A percentile compares a stretch with the other conserved stretches of the same genome.
These are phyloP conservation scores for Candida maltosa DNA, from an alignment of 805 yeast genomes.

Conservation along the genomic window DNA sequence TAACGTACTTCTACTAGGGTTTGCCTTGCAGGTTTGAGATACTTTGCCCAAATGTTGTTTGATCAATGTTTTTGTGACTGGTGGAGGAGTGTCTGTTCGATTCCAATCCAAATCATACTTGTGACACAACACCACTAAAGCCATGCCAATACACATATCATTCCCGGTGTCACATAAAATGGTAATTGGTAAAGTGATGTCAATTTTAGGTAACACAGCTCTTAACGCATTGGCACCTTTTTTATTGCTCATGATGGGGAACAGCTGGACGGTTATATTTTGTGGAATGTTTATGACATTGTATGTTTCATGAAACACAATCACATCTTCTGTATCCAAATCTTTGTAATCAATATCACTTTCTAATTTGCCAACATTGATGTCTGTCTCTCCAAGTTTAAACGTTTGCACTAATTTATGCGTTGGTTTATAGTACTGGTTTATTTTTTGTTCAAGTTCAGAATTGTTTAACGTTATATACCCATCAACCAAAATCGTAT, in stretches of 20 bases:
- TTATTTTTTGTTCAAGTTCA: background rate
- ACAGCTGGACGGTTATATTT: constrained; percentile 9
- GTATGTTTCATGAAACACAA: constrained; percentile 18
- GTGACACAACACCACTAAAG: constrained; percentile 48
- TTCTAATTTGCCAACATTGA: constrained; percentile 23
- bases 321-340: constrained; percentile 4
- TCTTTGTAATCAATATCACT: constrained; percentile 10
- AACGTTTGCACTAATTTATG: background rate
- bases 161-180: constrained; percentile 62
- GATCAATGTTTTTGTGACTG: constrained; percentile 48
- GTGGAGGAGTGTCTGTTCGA: constrained; percentile 8
- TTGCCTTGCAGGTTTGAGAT: constrained; percentile 46
- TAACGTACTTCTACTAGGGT: constrained; percentile 76
- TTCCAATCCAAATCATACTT: constrained; percentile 44
- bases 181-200: constrained; percentile 18
- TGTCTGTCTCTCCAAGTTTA: constrained; percentile 18
- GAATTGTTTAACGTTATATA: background rate
- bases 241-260: constrained; percentile 40
- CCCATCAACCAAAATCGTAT: constrained; percentile 21
- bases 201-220: constrained; percentile 32
- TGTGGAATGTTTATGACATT: constrained; percentile 9
- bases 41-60: constrained; percentile 54
- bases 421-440: no score
- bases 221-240: constrained; percentile 67
- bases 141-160: constrained; percentile 65